These are phyloP conservation scores for Ophiostoma pallidulum DNA, from an alignment of 2,329 filamentous ascomycete species.

Conservation along the genomic window DNA sequence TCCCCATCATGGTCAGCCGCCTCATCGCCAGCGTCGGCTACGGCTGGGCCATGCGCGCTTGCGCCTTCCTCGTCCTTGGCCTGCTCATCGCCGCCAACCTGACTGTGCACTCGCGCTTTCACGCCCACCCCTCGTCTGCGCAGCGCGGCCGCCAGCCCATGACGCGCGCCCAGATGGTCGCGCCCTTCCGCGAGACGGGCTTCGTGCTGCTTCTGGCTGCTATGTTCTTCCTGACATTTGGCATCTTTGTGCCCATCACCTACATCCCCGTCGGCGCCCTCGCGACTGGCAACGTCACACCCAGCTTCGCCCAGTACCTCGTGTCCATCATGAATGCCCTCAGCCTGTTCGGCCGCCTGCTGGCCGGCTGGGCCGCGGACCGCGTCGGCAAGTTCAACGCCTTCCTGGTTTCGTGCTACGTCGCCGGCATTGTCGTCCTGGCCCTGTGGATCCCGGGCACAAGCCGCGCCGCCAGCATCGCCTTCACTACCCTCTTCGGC, in stretches of 20 bases:
- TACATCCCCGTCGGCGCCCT: slow-evolving; percentile 20
- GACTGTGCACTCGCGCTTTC: slow-evolving; percentile 17
- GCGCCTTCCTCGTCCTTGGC: slow-evolving; percentile 21
- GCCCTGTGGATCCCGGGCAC: slow-evolving; percentile 34
- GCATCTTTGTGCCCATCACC: slow-evolving; percentile 21
- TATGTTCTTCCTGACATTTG: slow-evolving; percentile 19
- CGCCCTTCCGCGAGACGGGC: slow-evolving; percentile 17
- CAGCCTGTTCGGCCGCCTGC: slow-evolving; percentile 28
- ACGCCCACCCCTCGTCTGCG: slow-evolving; percentile 5
- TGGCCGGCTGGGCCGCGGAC: slow-evolving; percentile 24
- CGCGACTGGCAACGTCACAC: slow-evolving; percentile 15
- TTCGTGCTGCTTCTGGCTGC: slow-evolving; percentile 17
- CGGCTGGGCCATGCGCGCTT: slow-evolving; percentile 23
- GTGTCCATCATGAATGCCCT: slow-evolving; percentile 22
- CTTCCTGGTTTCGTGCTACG: slow-evolving; percentile 35
- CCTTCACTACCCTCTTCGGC: slow-evolving; percentile 33
- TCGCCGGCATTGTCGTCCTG: slow-evolving; percentile 30
- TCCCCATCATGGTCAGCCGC: slow-evolving; percentile 22
- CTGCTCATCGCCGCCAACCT: slow-evolving; percentile 20
- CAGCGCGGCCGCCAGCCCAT: background rate
- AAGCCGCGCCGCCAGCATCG: slow-evolving; percentile 24
- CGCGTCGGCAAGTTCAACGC: slow-evolving; percentile 31
- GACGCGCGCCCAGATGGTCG: slow-evolving; percentile 8
- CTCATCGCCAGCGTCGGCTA: slow-evolving; percentile 21
- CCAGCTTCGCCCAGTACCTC: slow-evolving; percentile 18